phyloP scores from a whole-genome alignment of 305 asterid genomes.

The Euphrasia arctica region DNA sequence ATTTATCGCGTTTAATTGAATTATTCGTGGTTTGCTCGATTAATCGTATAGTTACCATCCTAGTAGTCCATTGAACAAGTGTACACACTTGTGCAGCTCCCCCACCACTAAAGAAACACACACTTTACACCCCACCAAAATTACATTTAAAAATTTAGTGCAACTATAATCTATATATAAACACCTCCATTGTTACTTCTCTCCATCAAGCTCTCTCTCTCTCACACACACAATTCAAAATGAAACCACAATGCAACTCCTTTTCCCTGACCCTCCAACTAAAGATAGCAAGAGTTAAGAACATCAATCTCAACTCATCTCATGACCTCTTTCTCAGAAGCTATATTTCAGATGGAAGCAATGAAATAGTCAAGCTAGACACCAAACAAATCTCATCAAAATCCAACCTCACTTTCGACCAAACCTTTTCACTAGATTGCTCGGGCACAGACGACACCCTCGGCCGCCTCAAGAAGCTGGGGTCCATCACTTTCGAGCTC shows the following conservation, averaged over 20 bases:
- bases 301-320: conserved; percentile 29
- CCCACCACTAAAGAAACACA: background rate
- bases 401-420: conserved; percentile 46
- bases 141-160: too few species aligned
- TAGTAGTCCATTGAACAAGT: too few species aligned
- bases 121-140: background rate
- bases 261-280: conserved; percentile 38
- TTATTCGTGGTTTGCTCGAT: too few species aligned
- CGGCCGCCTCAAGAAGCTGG: conserved; percentile 39
- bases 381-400: conserved; percentile 49
- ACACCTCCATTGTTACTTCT: background rate
- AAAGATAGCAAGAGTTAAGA: conserved; percentile 42
- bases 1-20: too few species aligned
- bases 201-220: background rate
- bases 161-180: background rate
- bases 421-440: conserved; percentile 56
- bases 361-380: conserved; percentile 43
- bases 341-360: conserved; percentile 48
- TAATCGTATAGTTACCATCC: too few species aligned
- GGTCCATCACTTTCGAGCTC: conserved; percentile 51
- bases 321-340: conserved; percentile 56
- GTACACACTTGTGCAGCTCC: too few species aligned
- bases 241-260: background rate
- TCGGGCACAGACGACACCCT: conserved; percentile 39
- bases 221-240: background rate